A percentile compares a stretch with the other conserved stretches of the same genome.
Conservation (phyloP, 306 rosid genomes). For the Carpinus fangiana region DNA sequence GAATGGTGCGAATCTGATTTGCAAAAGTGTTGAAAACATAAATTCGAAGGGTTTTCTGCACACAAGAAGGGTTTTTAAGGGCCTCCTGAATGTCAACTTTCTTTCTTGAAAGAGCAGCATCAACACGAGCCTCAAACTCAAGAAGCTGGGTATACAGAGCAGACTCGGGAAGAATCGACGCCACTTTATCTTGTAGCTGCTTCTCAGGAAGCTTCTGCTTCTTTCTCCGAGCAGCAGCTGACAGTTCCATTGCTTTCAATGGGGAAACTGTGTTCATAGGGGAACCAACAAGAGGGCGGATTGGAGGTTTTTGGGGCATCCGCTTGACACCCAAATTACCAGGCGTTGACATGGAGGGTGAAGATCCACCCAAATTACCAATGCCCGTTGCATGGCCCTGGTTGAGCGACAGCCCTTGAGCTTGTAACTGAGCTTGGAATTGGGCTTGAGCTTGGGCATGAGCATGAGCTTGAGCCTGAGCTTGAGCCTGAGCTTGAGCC, state of each 20-base stretch:
- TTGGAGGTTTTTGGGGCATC: conserved; percentile 76
- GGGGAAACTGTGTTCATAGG: conserved; percentile 62
- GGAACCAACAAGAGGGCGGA: conserved; percentile 70
- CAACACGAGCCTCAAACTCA: conserved; percentile 92
- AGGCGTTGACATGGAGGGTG: conserved; percentile 48
- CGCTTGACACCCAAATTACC: conserved; percentile 64
- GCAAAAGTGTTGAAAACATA: conserved; percentile 91
- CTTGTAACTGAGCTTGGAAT: conserved; percentile 91
- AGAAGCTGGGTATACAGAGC: conserved; percentile 96
- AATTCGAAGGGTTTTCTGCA: conserved; percentile 92
- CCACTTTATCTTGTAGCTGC: conserved; percentile 86
- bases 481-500: conserved; percentile 63
- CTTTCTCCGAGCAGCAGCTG: conserved; percentile 75
- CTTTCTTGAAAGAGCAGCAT: conserved; percentile 87
- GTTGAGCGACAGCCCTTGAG: conserved; percentile 72
- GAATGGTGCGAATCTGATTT: conserved; percentile 76
- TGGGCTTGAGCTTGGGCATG: conserved; percentile 91
- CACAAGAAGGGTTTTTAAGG: conserved; percentile 75
- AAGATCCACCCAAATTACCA: conserved; percentile 59
- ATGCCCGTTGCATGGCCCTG: conserved; percentile 64
- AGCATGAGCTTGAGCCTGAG: conserved; percentile 73
- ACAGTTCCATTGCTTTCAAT: conserved; percentile 77
- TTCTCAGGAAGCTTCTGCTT: conserved; percentile 97
- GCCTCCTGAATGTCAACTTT: conserved; percentile 98
- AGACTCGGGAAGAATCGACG: conserved; percentile 85